These are phyloP conservation scores for Mallotus japonicus DNA, from an alignment of 441 rosid species.

Conservation along the genomic window DNA sequence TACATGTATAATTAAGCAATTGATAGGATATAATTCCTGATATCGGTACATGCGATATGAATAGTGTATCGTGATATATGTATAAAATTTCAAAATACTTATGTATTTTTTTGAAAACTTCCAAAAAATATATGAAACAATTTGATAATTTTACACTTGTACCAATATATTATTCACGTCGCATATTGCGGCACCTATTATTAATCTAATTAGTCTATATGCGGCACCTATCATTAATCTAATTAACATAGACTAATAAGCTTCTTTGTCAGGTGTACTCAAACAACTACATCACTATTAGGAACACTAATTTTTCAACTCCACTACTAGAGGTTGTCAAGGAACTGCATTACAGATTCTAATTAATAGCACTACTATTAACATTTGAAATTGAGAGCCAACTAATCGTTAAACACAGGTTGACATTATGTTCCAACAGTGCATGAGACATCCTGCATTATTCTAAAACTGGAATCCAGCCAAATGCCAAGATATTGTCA, in stretches of 20 bases:
- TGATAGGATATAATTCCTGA: neutral
- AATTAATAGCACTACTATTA: neutral
- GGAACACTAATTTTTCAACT: neutral
- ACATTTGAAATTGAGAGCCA: neutral
- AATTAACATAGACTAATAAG: too few species aligned
- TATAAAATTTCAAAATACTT: too few species aligned
- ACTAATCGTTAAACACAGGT: neutral
- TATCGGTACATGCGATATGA: too few species aligned
- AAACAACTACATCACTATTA: neutral
- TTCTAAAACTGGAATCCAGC: neutral
- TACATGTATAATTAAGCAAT: neutral
- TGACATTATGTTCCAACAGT: neutral
- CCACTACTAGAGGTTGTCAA: slow-evolving; percentile 4
- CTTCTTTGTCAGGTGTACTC: neutral
- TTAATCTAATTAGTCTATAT: too few species aligned
- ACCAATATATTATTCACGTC: too few species aligned
- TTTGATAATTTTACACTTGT: too few species aligned
- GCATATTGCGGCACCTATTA: too few species aligned
- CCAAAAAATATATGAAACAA: too few species aligned
- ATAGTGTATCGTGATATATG: too few species aligned
- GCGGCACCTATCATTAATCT: too few species aligned
- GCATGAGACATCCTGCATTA: neutral
- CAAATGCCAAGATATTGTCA: neutral
- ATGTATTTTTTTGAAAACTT: too few species aligned
- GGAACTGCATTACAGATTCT: neutral